Evolutionary conservation across 192 early-diverging fungal species (phyloP).

Genomic region (Umbelopsis isabellina): DNA sequence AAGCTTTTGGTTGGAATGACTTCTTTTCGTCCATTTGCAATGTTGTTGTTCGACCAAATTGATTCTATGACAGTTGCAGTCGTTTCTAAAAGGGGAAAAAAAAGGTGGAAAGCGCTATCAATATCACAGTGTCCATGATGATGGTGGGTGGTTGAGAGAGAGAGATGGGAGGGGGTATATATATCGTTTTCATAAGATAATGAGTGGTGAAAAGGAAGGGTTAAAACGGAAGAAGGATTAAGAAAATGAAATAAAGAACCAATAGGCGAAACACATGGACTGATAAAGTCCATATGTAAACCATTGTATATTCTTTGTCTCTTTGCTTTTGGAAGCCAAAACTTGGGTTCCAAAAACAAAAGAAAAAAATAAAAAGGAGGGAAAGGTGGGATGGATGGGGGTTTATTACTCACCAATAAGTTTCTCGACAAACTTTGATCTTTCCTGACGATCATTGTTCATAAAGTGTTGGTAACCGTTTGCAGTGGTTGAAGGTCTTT

Average conservation of each 20-base stretch:
- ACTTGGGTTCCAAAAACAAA: no score
- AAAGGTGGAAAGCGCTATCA: background rate
- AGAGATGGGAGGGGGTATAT: no score
- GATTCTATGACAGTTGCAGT: constrained; percentile 69
- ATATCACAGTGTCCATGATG: background rate
- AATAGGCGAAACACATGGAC: no score
- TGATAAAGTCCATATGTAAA: no score
- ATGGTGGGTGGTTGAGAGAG: no score
- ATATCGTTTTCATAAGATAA: no score
- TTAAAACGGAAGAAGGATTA: no score
- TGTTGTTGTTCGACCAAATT: constrained; percentile 46
- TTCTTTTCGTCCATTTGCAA: constrained; percentile 39
- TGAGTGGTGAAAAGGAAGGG: no score
- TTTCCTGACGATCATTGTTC: constrained; percentile 22
- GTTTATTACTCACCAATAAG: constrained; percentile 5
- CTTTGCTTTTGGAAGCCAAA: no score
- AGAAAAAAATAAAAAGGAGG: no score
- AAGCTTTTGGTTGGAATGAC: constrained; percentile 60
- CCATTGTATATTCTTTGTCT: no score
- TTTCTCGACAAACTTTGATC: constrained; percentile 21
- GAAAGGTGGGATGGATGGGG: background rate
- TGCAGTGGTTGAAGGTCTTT: constrained; percentile 5
- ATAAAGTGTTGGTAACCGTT: constrained; percentile 15
- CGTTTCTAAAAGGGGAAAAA: constrained; percentile 47
- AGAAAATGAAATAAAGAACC: no score